Evolutionary conservation across 345 rosid species (phyloP).

Genomic region (Lepidium africanum): DNA sequence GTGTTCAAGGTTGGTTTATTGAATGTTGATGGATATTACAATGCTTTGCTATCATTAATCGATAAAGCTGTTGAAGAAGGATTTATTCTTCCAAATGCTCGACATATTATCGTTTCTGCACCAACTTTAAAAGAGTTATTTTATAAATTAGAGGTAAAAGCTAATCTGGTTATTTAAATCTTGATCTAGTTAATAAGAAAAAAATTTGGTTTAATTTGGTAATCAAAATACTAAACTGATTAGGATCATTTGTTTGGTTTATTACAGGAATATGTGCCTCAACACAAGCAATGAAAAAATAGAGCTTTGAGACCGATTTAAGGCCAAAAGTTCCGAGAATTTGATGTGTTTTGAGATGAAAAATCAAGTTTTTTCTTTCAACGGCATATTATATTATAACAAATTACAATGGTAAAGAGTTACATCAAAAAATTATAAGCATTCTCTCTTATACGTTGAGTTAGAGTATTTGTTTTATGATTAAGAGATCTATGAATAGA

Average conservation of each 20-base stretch:
- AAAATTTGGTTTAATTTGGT: neutral
- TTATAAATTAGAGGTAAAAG: constrained; percentile 39
- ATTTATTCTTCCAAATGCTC: constrained; percentile 37
- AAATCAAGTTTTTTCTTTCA: neutral
- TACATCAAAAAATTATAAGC: too few species aligned
- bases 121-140: constrained; percentile 32
- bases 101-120: constrained; percentile 41
- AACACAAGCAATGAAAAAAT: constrained; percentile 27
- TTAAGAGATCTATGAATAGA: too few species aligned
- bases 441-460: too few species aligned
- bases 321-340: neutral
- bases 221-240: neutral
- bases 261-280: constrained; percentile 40
- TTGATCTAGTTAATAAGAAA: neutral
- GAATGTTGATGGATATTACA: constrained; percentile 50
- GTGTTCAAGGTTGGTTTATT: constrained; percentile 38
- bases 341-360: neutral
- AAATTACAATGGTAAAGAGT: too few species aligned
- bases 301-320: neutral
- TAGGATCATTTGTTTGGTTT: neutral
- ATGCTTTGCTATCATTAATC: constrained; percentile 42
- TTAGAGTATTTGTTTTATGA: too few species aligned
- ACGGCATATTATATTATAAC: too few species aligned
- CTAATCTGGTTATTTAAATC: neutral
- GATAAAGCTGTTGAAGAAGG: constrained; percentile 60